phyloP scores from a whole-genome alignment of 2,329 filamentous ascomycete species.

The Cytospora piceae region DNA sequence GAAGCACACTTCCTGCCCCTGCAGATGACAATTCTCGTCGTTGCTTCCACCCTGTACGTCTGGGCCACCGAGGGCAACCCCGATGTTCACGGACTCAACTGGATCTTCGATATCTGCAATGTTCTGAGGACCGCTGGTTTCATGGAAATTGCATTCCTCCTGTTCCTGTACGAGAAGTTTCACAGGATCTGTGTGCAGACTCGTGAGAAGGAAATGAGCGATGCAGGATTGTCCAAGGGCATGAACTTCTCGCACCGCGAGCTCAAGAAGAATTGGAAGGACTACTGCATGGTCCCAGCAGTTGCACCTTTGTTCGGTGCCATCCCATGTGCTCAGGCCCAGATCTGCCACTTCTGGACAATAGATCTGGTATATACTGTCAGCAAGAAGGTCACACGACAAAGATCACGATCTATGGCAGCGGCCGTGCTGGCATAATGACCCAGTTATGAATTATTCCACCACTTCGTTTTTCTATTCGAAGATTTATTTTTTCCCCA shows the following conservation, averaged over 20 bases:
- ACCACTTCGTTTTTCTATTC: constrained; percentile 26
- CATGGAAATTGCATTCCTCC: constrained; percentile 63
- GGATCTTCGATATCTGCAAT: constrained; percentile 64
- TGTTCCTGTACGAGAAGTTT: constrained; percentile 70
- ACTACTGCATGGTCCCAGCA: constrained; percentile 68
- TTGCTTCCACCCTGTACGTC: constrained; percentile 64
- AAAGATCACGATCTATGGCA: constrained; percentile 50
- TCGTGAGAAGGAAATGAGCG: constrained; percentile 68
- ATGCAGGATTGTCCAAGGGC: constrained; percentile 64
- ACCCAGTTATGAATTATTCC: constrained; percentile 20
- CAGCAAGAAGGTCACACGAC: constrained; percentile 67
- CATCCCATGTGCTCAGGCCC: constrained; percentile 69
- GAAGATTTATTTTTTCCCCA: constrained; percentile 19
- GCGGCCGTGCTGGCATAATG: constrained; percentile 34
- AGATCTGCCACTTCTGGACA: constrained; percentile 72
- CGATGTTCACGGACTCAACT: constrained; percentile 57
- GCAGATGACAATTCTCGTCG: constrained; percentile 67
- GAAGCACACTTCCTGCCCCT: constrained; percentile 74
- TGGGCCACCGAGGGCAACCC: constrained; percentile 55
- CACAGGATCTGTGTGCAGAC: constrained; percentile 63
- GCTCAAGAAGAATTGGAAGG: constrained; percentile 59
- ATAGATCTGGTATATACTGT: constrained; percentile 71
- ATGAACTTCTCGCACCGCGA: constrained; percentile 67
- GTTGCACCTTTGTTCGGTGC: constrained; percentile 71
- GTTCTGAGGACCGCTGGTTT: constrained; percentile 64